Base-by-base conservation (phyloP, 306 rosid genomes). In the Quercus variabilis region DNA sequence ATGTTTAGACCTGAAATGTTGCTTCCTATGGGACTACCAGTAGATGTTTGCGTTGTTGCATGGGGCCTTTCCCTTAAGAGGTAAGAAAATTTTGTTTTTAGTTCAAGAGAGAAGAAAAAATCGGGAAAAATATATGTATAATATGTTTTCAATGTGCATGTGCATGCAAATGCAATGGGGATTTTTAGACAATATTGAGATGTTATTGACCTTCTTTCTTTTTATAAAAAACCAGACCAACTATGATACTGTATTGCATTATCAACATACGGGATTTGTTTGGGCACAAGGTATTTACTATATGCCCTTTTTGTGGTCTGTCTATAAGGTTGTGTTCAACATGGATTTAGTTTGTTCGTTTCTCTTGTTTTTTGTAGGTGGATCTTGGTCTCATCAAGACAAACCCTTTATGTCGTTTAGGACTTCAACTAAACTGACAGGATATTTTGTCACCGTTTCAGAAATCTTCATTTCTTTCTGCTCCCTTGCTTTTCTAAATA, bases 11-110 rank as follows among this genome's bases (percentile, higher is more conserved):
- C 97, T 41, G 99, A 95, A 81, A 95, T 92, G 99, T 79, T 95
- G 86, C 96, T 81, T 83, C 98, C 99, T 5, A 95, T 95, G 99
- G 98, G 97, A 79, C 90, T 95, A 71, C 99, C 98, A 9, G 98
- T 90, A 81, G 99, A 95, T 84, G 99, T 88, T 75, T 92, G 91
- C 74, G 94, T 89, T 69, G 92, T 85, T 78, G 98, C 97, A 20
- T 95, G 98, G 96, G 98, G 99, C 5, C 98, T 92, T 81, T 95
- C 99, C 79, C 96, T 95, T 67, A 97, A 95, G 82, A 95, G 99
- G 97, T 92, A 75, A 78, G 83, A 30, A 26, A 26, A 74, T 12
- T 6, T 56, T 49, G 67, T 54, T 72, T 18, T n/a, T 31, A 15
- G 17, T 9, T 62, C 19, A 62, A 62, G 31, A 59, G 65, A 59